Evolutionary conservation across 495 filamentous ascomycete genomes (phyloP).

Genomic region (Annulohypoxylon stygium): DNA sequence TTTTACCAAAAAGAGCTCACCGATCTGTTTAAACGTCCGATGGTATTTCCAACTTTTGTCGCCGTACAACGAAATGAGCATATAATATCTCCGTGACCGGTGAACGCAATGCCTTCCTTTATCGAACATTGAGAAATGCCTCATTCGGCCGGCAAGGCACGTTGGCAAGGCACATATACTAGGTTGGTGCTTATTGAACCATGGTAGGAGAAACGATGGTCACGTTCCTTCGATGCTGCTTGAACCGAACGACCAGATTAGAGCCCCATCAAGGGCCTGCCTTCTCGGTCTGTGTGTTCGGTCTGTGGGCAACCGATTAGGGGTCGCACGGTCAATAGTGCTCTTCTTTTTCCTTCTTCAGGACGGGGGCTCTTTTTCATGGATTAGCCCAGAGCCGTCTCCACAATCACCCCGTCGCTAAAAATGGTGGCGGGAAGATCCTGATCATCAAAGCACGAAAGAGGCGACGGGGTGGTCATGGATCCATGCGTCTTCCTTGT

Average conservation of each 20-base stretch:
- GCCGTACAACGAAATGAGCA: slow-evolving; percentile 25
- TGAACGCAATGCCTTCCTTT: slow-evolving; percentile 32
- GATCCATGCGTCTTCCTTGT: slow-evolving; percentile 38
- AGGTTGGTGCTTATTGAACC: slow-evolving; percentile 32
- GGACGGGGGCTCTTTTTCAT: slow-evolving; percentile 30
- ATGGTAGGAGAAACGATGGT: slow-evolving; percentile 39
- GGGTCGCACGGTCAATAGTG: slow-evolving; percentile 35
- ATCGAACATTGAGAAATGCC: slow-evolving; percentile 40
- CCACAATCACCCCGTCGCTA: slow-evolving; percentile 49
- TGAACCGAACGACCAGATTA: slow-evolving; percentile 44
- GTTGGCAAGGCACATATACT: slow-evolving; percentile 20
- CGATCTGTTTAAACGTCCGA: slow-evolving; percentile 24
- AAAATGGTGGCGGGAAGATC: slow-evolving; percentile 50
- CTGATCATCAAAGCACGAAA: slow-evolving; percentile 50
- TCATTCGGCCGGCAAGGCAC: slow-evolving; percentile 34
- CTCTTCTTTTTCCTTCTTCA: slow-evolving; percentile 24
- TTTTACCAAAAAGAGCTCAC: slow-evolving; percentile 47
- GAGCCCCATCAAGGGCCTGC: slow-evolving; percentile 45
- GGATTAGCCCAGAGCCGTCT: slow-evolving; percentile 39
- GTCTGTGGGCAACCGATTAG: slow-evolving; percentile 43
- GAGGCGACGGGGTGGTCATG: slow-evolving; percentile 41
- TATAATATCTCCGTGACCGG: slow-evolving; percentile 31
- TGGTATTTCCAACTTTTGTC: slow-evolving; percentile 20
- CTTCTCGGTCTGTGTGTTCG: slow-evolving; percentile 43
- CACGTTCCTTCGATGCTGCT: slow-evolving; percentile 44